phyloP scores from a whole-genome alignment of 2,329 filamentous ascomycete species.

The Venturia nashicola region DNA sequence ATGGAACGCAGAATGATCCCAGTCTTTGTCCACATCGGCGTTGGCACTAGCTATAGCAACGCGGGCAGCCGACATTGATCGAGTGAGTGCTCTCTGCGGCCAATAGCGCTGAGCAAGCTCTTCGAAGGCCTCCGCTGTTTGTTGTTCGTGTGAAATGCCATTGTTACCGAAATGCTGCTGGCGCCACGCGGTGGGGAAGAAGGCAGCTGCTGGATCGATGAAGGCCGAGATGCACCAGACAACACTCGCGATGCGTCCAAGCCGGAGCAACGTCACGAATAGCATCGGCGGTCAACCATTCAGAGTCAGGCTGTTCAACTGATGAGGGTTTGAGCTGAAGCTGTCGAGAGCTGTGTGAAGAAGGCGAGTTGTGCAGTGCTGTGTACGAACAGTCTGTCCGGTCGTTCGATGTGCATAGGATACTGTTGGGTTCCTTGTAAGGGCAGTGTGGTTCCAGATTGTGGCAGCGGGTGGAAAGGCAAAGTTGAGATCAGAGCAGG shows the following conservation, averaged over 20 bases:
- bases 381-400: neutral
- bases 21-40: neutral
- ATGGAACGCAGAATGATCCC: neutral
- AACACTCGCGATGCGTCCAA: neutral
- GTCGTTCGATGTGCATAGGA: neutral
- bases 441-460: neutral
- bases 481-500: neutral
- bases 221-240: neutral
- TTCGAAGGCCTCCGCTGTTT: neutral
- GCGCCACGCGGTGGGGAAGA: neutral
- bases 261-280: neutral
- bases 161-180: neutral
- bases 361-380: neutral
- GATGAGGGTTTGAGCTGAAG: neutral
- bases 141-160: neutral
- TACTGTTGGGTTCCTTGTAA: neutral
- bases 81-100: neutral
- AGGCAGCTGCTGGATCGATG: neutral
- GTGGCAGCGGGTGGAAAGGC: neutral
- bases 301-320: neutral
- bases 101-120: neutral
- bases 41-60: neutral
- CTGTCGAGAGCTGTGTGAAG: neutral
- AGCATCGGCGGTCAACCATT: neutral
- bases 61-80: neutral